Evolutionary conservation across 2,329 filamentous ascomycete genomes (phyloP).

Genomic region (Penicillium glabrum): DNA sequence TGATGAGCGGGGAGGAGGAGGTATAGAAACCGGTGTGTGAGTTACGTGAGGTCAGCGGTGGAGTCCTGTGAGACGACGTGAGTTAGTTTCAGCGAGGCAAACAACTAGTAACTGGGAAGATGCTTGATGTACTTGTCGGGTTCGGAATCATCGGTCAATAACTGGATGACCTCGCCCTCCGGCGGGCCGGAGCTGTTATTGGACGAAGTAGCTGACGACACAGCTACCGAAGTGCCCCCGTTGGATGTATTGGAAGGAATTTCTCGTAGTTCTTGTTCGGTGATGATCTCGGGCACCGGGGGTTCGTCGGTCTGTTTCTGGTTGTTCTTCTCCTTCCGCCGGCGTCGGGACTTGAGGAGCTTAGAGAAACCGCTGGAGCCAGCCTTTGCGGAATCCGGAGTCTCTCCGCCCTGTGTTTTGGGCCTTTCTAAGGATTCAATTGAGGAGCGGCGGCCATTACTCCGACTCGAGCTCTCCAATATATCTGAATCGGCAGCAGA

Average conservation of each 20-base stretch:
- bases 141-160: constrained; percentile 40
- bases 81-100: not conserved
- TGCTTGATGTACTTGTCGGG: constrained; percentile 38
- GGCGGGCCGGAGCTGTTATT: constrained; percentile 20
- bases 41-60: constrained; percentile 57
- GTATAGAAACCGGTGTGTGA: constrained; percentile 69
- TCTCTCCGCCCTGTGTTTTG: constrained; percentile 40
- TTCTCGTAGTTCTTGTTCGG: constrained; percentile 21
- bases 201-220: constrained; percentile 22
- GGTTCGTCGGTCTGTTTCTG: constrained; percentile 24
- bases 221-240: constrained; percentile 11
- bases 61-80: constrained; percentile 29
- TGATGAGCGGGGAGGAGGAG: constrained; percentile 66
- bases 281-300: constrained; percentile 21
- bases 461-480: constrained; percentile 30
- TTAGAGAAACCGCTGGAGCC: constrained; percentile 52
- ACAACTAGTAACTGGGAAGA: not conserved
- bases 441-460: constrained; percentile 39
- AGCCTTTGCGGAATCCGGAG: constrained; percentile 37
- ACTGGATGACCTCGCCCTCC: constrained; percentile 26
- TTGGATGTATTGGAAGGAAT: constrained; percentile 26
- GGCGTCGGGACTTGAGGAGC: constrained; percentile 46
- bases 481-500: constrained; percentile 34
- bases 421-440: constrained; percentile 40
- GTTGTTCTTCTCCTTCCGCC: constrained; percentile 44